Evolutionary conservation across 495 filamentous ascomycete genomes (phyloP), one percentile per base, ranked within the genome.

Genomic region (Aspergillus saccharolyticus): DNA sequence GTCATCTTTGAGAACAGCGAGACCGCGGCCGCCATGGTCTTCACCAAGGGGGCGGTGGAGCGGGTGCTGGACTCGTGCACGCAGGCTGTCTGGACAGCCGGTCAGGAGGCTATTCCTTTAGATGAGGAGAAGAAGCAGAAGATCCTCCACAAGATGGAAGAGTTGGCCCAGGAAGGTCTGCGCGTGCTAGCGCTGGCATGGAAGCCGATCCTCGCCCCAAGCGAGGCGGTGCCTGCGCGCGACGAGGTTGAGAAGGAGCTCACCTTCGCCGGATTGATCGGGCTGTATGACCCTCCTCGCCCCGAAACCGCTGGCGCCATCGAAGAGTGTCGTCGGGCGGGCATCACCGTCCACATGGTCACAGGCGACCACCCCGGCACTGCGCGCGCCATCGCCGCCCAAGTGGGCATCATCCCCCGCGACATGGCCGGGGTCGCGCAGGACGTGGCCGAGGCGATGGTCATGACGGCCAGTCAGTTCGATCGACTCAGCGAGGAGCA

Each of bases 21-120:
- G 4, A 60, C 53, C 16, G 58, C 60, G 0, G 67, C 65, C 42
- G 58, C 67, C 9, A 67, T 77, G 58, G 66, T 85, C 10, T 91
- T 91, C 65, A 85, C 83, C 55, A 94, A 94, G 66, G 89, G 89
- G 4, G 89, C 89, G 6, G 89, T 91, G 39, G 89, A 94, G 68
- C 83, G 88, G 19, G 77, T 94, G 12, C 66, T 94, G 33, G 87
- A 90, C 55, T 69, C 88, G 8, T 92, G 89, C 71, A 75, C 72
- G 5, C 69, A 66, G 0, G 70, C 84, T 55, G 74, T 75, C 54
- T 72, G 73, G 69, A 66, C 70, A n/a, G 62, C 73, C 12, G 74
- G 64, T 4, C 56, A 71, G 0, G 64, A 59, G 5, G 68, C 77
- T 0, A 71, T 59, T 2, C 61, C 74, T 1, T 60, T 85, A 54